Conservation (phyloP, 2,329 filamentous ascomycete species). For the Xylaria digitata region DNA sequence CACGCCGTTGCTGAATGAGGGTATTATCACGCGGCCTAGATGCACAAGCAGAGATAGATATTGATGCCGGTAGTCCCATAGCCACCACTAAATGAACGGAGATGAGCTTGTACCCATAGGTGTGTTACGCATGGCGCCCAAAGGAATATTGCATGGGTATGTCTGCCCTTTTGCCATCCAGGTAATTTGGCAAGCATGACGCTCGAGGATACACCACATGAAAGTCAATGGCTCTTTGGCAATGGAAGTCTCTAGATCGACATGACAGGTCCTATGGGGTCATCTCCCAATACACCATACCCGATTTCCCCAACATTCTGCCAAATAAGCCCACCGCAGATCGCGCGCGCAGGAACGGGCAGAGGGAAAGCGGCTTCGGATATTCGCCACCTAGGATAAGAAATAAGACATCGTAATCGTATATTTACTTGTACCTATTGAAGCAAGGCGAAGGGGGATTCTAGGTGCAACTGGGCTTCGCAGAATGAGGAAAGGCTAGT, state of each 20-base stretch:
- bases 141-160: conserved; percentile 17
- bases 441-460: neutral
- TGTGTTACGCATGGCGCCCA: conserved; percentile 11
- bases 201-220: conserved; percentile 6
- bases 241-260: neutral
- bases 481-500: conserved; percentile 26
- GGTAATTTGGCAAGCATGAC: neutral
- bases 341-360: conserved; percentile 12
- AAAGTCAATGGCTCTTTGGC: neutral
- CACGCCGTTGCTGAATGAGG: neutral
- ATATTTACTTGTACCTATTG: neutral
- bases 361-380: neutral
- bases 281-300: neutral
- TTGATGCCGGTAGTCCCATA: conserved; percentile 12
- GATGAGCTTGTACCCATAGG: conserved; percentile 13
- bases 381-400: conserved; percentile 11
- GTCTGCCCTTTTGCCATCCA: neutral
- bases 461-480: conserved; percentile 22
- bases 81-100: conserved; percentile 14
- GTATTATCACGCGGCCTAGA: neutral
- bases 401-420: conserved; percentile 4
- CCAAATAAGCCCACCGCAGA: conserved; percentile 17
- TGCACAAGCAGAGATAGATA: conserved; percentile 1
- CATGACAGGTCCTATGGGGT: conserved; percentile 12
- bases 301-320: conserved; percentile 19